A percentile compares a stretch with the other conserved stretches of the same genome.
These are phyloP conservation scores for Isochrysis galbana DNA, from an alignment of 78 protist species.

Conservation along the genomic window DNA sequence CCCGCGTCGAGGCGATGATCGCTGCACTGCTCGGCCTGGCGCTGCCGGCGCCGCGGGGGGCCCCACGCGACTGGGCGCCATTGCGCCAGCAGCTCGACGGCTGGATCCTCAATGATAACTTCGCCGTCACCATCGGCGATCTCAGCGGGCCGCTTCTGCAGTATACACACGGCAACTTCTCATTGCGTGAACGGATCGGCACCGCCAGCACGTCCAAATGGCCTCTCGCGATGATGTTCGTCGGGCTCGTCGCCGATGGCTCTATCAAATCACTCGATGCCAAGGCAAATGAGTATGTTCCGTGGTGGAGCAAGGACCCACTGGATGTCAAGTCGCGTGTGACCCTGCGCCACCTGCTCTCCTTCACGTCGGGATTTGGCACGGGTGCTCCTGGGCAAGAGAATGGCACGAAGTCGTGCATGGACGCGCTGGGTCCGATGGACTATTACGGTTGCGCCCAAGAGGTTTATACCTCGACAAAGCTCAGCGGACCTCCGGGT, in stretches of 20 bases:
- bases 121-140: too few relatives aligned
- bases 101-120: too few relatives aligned
- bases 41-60: too few relatives aligned
- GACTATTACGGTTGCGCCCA: too few relatives aligned
- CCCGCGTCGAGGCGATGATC: too few relatives aligned
- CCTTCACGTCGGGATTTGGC: neutral
- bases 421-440: too few relatives aligned
- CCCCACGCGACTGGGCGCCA: too few relatives aligned
- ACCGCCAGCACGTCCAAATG: slow-evolving; percentile 4
- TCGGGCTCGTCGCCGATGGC: slow-evolving; percentile 19
- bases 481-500: neutral
- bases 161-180: neutral
- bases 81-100: too few relatives aligned
- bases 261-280: neutral
- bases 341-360: neutral
- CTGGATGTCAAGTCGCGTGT: neutral
- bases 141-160: too few relatives aligned
- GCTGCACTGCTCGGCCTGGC: too few relatives aligned
- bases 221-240: slow-evolving; percentile 5
- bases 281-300: neutral
- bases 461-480: neutral
- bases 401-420: too few relatives aligned
- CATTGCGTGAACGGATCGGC: neutral
- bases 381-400: neutral
- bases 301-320: neutral